Conservation (phyloP, 768 basidiomycete species). For the Artomyces pyxidatus region DNA sequence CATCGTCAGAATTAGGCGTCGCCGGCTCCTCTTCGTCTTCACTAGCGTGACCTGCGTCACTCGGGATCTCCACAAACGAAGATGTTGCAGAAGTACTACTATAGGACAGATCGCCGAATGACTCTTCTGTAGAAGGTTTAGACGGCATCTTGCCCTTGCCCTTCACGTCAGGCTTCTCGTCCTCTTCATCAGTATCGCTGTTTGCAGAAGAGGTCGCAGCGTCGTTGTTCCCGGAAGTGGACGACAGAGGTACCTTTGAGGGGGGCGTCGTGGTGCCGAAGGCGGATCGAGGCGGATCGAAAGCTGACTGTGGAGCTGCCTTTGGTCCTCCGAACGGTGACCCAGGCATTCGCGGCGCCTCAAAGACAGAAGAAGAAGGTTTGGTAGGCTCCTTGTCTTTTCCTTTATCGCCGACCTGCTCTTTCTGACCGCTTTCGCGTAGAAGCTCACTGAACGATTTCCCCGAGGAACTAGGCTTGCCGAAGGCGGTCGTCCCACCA, state of each 20-base stretch:
- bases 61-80: conserved; percentile 15
- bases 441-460: conserved; percentile 60
- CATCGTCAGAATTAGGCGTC: conserved; percentile 6
- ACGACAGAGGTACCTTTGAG: background rate
- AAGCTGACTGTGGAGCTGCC: background rate
- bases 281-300: conserved; percentile 3
- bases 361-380: background rate
- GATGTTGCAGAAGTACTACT: background rate
- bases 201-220: no score
- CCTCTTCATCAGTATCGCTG: conserved; percentile 1
- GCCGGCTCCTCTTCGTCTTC: conserved; percentile 13
- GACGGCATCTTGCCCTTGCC: background rate
- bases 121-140: conserved; percentile 7
- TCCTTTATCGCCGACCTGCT: conserved; percentile 2
- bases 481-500: conserved; percentile 31
- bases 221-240: background rate
- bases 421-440: conserved; percentile 29
- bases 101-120: conserved; percentile 6
- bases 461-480: conserved; percentile 28
- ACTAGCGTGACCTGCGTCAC: conserved; percentile 14
- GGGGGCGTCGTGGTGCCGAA: background rate
- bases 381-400: conserved; percentile 10
- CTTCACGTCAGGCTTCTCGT: background rate
- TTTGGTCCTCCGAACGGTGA: background rate
- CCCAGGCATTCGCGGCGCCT: background rate